Conservation (phyloP, 495 filamentous ascomycete species). For the Aspergillus leporis region DNA sequence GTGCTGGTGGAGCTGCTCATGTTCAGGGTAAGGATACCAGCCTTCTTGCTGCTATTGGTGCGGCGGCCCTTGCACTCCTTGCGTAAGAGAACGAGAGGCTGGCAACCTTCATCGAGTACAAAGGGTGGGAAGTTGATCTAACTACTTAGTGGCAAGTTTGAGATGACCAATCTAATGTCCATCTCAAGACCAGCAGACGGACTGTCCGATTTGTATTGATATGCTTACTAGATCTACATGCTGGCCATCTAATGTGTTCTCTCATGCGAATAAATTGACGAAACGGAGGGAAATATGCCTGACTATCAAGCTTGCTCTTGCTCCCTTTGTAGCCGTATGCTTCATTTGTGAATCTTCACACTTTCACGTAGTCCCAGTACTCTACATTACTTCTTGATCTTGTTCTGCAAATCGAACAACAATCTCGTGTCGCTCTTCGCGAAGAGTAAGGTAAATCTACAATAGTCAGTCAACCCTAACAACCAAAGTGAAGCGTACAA, state of each 20-base stretch:
- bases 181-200: background rate
- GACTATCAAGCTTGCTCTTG: background rate
- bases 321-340: background rate
- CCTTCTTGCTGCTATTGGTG: conserved; percentile 38
- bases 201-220: background rate
- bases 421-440: conserved; percentile 46
- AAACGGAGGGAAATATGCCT: background rate
- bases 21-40: conserved; percentile 33
- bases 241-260: background rate
- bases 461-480: conserved; percentile 54
- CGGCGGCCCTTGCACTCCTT: conserved; percentile 35
- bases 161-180: background rate
- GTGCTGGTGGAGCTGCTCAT: conserved; percentile 48
- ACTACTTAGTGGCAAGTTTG: too few species aligned
- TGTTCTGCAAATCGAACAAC: conserved; percentile 38
- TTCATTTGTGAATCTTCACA: background rate
- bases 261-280: background rate
- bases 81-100: conserved; percentile 17
- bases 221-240: background rate
- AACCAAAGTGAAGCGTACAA: conserved; percentile 2
- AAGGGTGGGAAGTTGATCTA: background rate
- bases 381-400: conserved; percentile 20
- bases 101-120: background rate
- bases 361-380: background rate
- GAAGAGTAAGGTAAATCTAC: conserved; percentile 44